phyloP scores from a whole-genome alignment of 176 grass and related monocot genomes.

The Aegilops tauschii region DNA sequence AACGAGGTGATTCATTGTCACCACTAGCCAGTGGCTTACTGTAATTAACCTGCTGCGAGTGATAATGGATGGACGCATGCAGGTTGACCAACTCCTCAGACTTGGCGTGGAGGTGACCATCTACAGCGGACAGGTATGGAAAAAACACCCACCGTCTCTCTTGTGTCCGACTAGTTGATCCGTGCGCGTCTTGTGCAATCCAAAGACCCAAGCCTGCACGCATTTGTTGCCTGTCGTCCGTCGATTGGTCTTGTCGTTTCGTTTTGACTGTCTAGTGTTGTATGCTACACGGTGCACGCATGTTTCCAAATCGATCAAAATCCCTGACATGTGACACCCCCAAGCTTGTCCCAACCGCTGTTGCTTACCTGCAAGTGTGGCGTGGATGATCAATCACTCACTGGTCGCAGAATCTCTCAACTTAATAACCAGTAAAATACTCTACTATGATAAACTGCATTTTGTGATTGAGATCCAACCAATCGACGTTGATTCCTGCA shows the following conservation, averaged over 20 bases:
- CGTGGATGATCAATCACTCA: neutral
- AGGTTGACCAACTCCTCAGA: slow-evolving; percentile 78
- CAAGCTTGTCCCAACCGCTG: slow-evolving; percentile 1
- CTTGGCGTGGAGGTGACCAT: slow-evolving; percentile 67
- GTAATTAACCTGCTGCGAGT: neutral
- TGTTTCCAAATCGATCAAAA: slow-evolving; percentile 7
- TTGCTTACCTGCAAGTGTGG: neutral
- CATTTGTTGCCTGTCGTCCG: neutral
- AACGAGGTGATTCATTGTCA: slow-evolving; percentile 35
- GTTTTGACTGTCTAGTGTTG: neutral
- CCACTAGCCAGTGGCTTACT: neutral
- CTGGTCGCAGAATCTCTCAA: neutral
- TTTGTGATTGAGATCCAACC: neutral
- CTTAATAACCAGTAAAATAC: neutral
- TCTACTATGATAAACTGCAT: neutral
- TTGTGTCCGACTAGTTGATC: neutral
- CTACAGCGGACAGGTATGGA: slow-evolving; percentile 71
- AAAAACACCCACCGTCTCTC: neutral
- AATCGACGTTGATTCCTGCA: neutral
- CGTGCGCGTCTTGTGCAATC: neutral
- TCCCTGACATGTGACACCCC: slow-evolving; percentile 14
- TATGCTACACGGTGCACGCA: neutral
- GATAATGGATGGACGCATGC: neutral
- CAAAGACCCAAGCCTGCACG: neutral
- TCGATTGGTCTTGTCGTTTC: neutral